Evolutionary conservation across 176 grass and related monocot species (phyloP).

Genomic region (Themeda triandra): DNA sequence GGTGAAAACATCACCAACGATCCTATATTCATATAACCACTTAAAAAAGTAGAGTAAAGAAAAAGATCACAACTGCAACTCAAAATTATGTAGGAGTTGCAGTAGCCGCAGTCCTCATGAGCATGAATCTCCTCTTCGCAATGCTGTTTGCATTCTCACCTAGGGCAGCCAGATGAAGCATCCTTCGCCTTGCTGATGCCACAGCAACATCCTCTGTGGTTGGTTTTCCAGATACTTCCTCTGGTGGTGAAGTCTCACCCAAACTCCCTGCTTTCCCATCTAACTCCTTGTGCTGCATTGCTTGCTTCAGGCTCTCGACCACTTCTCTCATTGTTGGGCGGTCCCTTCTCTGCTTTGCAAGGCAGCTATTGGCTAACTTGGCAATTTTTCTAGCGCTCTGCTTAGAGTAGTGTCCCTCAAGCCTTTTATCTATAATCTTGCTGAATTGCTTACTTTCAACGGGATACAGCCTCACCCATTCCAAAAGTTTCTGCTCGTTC

Average conservation of each 20-base stretch:
- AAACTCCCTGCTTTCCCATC: slow-evolving; percentile 25
- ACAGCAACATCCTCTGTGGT: slow-evolving; percentile 29
- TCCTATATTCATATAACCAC: neutral
- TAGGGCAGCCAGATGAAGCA: slow-evolving; percentile 71
- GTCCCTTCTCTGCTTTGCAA: slow-evolving; percentile 57
- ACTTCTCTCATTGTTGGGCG: slow-evolving; percentile 65
- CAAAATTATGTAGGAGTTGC: slow-evolving; percentile 31
- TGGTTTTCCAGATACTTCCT: slow-evolving; percentile 20
- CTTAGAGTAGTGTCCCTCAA: slow-evolving; percentile 51
- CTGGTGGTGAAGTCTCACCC: slow-evolving; percentile 22
- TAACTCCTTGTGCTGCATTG: slow-evolving; percentile 39
- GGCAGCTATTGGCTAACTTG: slow-evolving; percentile 56
- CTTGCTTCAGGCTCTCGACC: slow-evolving; percentile 40
- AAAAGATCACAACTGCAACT: neutral
- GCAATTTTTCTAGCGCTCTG: slow-evolving; percentile 48
- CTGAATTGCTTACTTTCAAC: slow-evolving; percentile 37
- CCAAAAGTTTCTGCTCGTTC: slow-evolving; percentile 62
- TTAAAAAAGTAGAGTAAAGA: slow-evolving; percentile 11
- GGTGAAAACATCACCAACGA: neutral
- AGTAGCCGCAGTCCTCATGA: slow-evolving; percentile 42
- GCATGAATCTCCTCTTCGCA: slow-evolving; percentile 58
- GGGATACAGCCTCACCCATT: slow-evolving; percentile 69
- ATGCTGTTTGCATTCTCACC: slow-evolving; percentile 55
- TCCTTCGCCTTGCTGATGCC: slow-evolving; percentile 56
- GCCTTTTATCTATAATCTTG: slow-evolving; percentile 62